A percentile compares a stretch with the other conserved stretches of the same genome.
phyloP scores from a whole-genome alignment of 208 protist genomes.

The Wallacemonas sp. region DNA sequence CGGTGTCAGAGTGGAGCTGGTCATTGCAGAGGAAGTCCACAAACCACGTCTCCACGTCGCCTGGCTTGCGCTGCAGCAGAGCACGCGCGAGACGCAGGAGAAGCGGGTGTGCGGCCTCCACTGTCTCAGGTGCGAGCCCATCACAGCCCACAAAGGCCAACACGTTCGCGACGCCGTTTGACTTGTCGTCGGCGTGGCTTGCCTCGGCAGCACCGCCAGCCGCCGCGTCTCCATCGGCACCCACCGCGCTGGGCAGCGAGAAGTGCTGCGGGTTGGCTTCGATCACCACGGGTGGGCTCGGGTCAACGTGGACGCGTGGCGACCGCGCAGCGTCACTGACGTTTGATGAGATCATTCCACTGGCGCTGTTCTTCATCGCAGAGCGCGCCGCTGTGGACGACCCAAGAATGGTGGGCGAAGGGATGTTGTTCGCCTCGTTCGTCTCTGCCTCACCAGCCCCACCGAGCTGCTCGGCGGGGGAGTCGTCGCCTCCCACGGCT shows the following conservation, averaged over 20 bases:
- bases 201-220: not conserved
- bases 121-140: not conserved
- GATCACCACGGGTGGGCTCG: conserved; percentile 3
- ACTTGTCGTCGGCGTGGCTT: not conserved
- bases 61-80: conserved; percentile 35
- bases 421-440: not conserved
- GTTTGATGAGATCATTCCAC: not conserved
- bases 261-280: conserved; percentile 3
- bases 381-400: conserved; percentile 8
- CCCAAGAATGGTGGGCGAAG: not conserved
- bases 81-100: conserved; percentile 41
- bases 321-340: conserved; percentile 1
- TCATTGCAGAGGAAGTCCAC: conserved; percentile 47
- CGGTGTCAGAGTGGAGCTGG: conserved; percentile 19
- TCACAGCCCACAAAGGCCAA: conserved; percentile 3
- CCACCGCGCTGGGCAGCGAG: not conserved
- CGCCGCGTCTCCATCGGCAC: not conserved
- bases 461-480: too few relatives aligned
- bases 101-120: conserved; percentile 26
- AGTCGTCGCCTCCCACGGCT: not conserved
- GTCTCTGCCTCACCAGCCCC: not conserved
- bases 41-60: conserved; percentile 59
- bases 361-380: conserved; percentile 8
- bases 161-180: not conserved
- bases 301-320: conserved; percentile 8